Percentiles rank a stretch among this genome's conserved stretches.
Conservation (phyloP, 257 asterid species). For the Craterostigma plantagineum region DNA sequence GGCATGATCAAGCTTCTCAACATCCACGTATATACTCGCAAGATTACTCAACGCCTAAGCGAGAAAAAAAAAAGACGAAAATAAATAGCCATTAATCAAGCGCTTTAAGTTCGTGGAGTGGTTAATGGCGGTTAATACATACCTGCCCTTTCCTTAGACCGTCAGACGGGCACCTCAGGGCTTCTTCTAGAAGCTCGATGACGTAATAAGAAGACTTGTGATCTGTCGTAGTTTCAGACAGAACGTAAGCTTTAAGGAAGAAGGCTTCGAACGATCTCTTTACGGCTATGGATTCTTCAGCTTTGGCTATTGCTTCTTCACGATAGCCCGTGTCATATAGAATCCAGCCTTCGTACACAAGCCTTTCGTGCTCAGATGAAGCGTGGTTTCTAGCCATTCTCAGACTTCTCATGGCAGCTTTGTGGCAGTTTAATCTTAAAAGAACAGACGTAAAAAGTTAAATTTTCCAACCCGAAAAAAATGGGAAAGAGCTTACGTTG, state of each 20-base stretch:
- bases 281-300: constrained; percentile 65
- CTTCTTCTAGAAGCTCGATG: constrained; percentile 83
- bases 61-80: constrained; percentile 7
- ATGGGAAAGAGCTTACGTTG: no score
- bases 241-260: constrained; percentile 75
- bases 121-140: neutral
- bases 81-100: no score
- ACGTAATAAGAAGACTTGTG: constrained; percentile 56
- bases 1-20: constrained; percentile 74
- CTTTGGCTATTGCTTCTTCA: constrained; percentile 79
- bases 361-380: constrained; percentile 60
- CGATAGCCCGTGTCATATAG: constrained; percentile 76
- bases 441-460: neutral
- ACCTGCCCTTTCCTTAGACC: constrained; percentile 98
- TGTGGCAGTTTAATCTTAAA: constrained; percentile 80
- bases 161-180: constrained; percentile 95
- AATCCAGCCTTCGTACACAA: constrained; percentile 93
- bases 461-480: neutral
- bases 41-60: constrained; percentile 82
- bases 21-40: constrained; percentile 74
- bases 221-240: constrained; percentile 63
- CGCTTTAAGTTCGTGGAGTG: no score
- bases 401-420: constrained; percentile 90
- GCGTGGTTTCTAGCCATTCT: constrained; percentile 89
- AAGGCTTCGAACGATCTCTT: constrained; percentile 93